Evolutionary conservation across 2,329 filamentous ascomycete species (phyloP), one percentile per base, ranked within the genome.

Genomic region (Colletotrichum shisoi): DNA sequence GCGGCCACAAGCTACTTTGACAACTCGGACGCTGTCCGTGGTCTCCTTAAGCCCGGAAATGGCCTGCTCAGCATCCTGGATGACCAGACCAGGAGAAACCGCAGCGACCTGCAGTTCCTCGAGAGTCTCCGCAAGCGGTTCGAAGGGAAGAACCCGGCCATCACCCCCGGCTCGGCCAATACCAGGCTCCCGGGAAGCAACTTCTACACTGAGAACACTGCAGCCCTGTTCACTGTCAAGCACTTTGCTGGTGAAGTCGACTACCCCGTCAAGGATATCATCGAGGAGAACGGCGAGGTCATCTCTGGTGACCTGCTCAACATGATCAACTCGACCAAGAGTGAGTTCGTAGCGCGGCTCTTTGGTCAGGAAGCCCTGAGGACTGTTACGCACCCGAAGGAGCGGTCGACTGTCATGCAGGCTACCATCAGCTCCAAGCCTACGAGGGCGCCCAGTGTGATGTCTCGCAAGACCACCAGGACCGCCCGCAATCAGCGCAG

Each of bases 201-300:
- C 77, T 97, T 97, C 78, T 82, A 90, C 57, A 94, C 94, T 0
- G 90, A 92, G 69, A 96, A 96, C 78, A 85, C 87, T 0, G 84
- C 91, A 0, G 90, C 93, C 5, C 86, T 87, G 11, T 99, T 99
- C 79, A 94, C 93, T 0, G 89, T 99, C 63, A 93, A 91, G 78
- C 95, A 99, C 78, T 99, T 96, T 78, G 94, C 94, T 45, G 95
- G 95, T 57, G 95, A 98, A 76, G 92, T 99, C 5, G 95, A 99
- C 69, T 99, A 99, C 75, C 89, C 92, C 2, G 86, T 96, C 68
- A 90, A 90, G 72, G 92, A 92, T 5, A 82, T 99, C 24, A 85
- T 98, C 3, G 95, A 99, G 77, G 94, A 97, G 79, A 99, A 99
- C 71, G 93, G 94, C 60, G 95, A 99, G 76, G 88, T 97, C 69